These are phyloP conservation scores for Psilocybe sp. DNA, from an alignment of 768 basidiomycete genomes.

Conservation along the genomic window DNA sequence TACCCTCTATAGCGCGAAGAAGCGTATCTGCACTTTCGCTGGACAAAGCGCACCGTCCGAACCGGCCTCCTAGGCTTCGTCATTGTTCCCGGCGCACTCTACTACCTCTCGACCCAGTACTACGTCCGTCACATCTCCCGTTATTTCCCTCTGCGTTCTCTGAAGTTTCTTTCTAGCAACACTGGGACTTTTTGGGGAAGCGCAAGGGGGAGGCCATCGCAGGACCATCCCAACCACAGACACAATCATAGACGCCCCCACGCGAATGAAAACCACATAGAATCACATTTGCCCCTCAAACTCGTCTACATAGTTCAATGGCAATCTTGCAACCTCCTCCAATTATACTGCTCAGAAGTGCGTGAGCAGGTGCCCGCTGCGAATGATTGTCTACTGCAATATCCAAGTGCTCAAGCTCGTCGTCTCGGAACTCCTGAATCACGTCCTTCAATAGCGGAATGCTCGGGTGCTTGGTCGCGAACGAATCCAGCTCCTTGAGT, in stretches of 20 bases:
- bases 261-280: neutral
- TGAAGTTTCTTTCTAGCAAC: slow-evolving; percentile 32
- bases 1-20: slow-evolving; percentile 62
- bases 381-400: slow-evolving; percentile 85
- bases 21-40: slow-evolving; percentile 80
- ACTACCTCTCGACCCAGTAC: slow-evolving; percentile 43
- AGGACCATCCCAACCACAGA: neutral
- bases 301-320: slow-evolving; percentile 83
- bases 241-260: neutral
- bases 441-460: slow-evolving; percentile 70
- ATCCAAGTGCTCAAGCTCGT: slow-evolving; percentile 92
- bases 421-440: slow-evolving; percentile 84
- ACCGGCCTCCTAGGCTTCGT: slow-evolving; percentile 62
- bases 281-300: slow-evolving; percentile 37
- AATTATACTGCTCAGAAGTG: slow-evolving; percentile 80
- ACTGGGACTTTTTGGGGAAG: slow-evolving; percentile 51
- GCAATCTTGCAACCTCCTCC: slow-evolving; percentile 86
- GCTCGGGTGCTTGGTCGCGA: slow-evolving; percentile 73
- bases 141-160: slow-evolving; percentile 40
- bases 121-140: slow-evolving; percentile 46
- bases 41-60: slow-evolving; percentile 67
- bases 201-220: slow-evolving; percentile 15
- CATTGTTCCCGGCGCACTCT: slow-evolving; percentile 59
- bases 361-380: slow-evolving; percentile 89
- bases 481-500: slow-evolving; percentile 65